A percentile compares a stretch with the other conserved stretches of the same genome.
Evolutionary conservation across 257 asterid species (phyloP).

Genomic region (Nicotiana otophora): DNA sequence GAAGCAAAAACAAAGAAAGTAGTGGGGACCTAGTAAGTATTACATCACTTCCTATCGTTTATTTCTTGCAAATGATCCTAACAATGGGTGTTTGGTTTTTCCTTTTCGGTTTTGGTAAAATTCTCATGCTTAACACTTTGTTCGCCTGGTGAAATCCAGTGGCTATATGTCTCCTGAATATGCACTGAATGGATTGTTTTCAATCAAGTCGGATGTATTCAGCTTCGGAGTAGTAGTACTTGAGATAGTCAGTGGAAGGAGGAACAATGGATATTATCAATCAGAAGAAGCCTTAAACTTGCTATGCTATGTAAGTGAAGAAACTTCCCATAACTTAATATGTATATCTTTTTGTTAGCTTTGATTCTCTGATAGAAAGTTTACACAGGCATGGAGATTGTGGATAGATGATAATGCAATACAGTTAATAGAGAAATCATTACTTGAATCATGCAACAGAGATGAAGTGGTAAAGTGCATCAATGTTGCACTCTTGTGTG

Average conservation of each 20-base stretch:
- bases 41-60: not conserved
- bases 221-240: conserved; percentile 24
- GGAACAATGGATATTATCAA: conserved; percentile 12
- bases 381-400: conserved; percentile 18
- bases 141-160: not conserved
- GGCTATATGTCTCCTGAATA: conserved; percentile 25
- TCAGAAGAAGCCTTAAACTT: conserved; percentile 19
- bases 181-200: conserved; percentile 17
- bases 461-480: conserved; percentile 16
- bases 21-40: conserved; percentile 19
- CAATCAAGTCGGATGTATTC: conserved; percentile 22
- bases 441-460: conserved; percentile 2
- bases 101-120: too few relatives aligned
- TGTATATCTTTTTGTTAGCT: not conserved
- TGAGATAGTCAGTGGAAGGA: conserved; percentile 21
- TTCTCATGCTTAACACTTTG: not conserved
- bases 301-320: conserved; percentile 21
- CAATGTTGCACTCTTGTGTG: conserved; percentile 21
- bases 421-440: conserved; percentile 5
- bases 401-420: conserved; percentile 19
- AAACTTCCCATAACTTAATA: not conserved
- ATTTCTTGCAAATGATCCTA: not conserved
- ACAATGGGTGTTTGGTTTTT: not conserved
- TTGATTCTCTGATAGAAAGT: not conserved
- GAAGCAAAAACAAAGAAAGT: conserved; percentile 1